Evolutionary conservation across 139 green algal species (phyloP), one percentile per base, ranked within the genome.

Genomic region (Chlamydomonas applanata): DNA sequence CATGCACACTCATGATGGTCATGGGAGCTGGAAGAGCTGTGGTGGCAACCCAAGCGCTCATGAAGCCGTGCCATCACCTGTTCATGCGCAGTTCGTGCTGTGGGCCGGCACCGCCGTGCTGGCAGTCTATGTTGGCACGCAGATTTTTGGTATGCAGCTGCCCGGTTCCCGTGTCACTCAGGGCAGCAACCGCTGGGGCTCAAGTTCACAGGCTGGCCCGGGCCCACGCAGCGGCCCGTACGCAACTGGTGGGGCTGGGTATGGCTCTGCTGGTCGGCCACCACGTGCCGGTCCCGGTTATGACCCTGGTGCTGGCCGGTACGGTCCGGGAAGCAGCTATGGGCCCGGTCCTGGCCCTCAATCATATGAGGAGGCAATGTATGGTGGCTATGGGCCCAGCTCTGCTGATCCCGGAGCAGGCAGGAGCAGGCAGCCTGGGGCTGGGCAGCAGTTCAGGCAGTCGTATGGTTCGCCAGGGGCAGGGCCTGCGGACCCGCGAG

Each of bases 51-150:
- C n/a, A n/a, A n/a, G n/a, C n/a, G n/a, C n/a, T n/a, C n/a, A n/a
- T n/a, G n/a, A n/a, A n/a, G n/a, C n/a, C n/a, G 1, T 70, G 7
- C 24, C 30, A 29, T 3, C 20, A 2, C 13, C 14, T 46, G 4
- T 32, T 24, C 11, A 22, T 20, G 24, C 49, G 29, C 80, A 86
- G 81, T 52, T 83, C 19, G 69, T 86, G 16, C 73, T 86, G 2
- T 69, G 72, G 13, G 30, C 83, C n/a, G 81, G 81, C 45, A 67
- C 61, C 19, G 59, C 78, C 9, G 73, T 61, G 4, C 69, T 86
- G 25, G 76, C 45, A 27, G 69, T 76, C 1, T 86, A 86, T 57
- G 64, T 72, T 17, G 69, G 59, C 24, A 60, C 74, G 19, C 61
- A 73, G 32, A 61, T 81, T 4, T 76, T 73, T n/a, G 70, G 70